Base-by-base conservation (phyloP, 306 rosid genomes). In the Trifolium dubium region DNA sequence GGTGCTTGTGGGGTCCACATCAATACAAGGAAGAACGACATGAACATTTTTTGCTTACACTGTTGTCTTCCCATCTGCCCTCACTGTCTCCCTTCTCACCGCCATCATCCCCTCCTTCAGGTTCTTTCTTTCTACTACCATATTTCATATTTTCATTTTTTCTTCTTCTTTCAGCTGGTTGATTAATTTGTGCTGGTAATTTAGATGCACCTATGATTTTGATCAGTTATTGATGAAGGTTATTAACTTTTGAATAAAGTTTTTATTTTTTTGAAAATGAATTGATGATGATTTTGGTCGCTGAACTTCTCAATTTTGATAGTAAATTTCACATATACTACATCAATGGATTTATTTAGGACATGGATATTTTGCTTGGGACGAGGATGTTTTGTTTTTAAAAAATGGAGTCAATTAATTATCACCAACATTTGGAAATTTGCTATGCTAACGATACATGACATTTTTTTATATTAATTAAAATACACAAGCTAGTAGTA, bases 61-160 rank as follows among this genome's bases (percentile, higher is more conserved):
- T 92, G 96, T 72, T 90, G 96, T 85, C 89, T 85, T 72, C 64
- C 82, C 81, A 80, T 92, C 62, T 92, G 98, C 96, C 88, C 91
- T 56, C 95, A 90, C 95, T 92, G 98, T 77, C 86, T 92, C 67
- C 87, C 94, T 46, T 80, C 89, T 29, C 98, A 90, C 78, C 85
- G 76, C 55, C 73, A 84, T 6, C 98, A 92, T 32, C 98, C 98
- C 44, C 98, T 92, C 14, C 94, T 92, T 66, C 96, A 92, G 98
- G 98, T 65, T 17, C 19, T 37, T 37, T 3, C 62, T 39, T 7
- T 3, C 10, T 37, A 2, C 40, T 37, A 6, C 9, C 2, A 2
- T 6, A 6, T 37, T 37, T 37, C 40, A 7, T 37, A 8, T 40
- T 40, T 40, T 39, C 12, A 9, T 40, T 40, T 59, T 5, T 31